These are phyloP conservation scores for Ogataea ramenticola DNA, from an alignment of 805 yeast species.

Conservation along the genomic window DNA sequence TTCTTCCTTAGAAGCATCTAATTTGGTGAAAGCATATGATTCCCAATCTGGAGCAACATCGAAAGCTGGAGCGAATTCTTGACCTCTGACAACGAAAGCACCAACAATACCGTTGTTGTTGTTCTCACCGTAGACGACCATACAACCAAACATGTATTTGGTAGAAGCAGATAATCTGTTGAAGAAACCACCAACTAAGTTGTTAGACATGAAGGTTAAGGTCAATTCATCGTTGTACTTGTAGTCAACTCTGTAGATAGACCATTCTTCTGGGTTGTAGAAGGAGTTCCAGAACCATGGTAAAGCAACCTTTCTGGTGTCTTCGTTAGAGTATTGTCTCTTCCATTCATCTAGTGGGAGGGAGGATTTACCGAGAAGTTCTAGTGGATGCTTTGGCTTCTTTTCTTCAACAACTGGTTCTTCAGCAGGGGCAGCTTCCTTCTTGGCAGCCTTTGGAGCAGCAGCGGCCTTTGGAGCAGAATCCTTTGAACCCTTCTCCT, in stretches of 20 bases:
- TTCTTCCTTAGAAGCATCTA: conserved; percentile 72
- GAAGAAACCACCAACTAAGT: conserved; percentile 97
- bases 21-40: conserved; percentile 76
- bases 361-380: conserved; percentile 63
- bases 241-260: conserved; percentile 91
- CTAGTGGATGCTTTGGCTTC: conserved; percentile 91
- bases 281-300: conserved; percentile 97
- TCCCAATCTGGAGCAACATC: conserved; percentile 99
- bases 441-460: conserved; percentile 29
- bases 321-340: conserved; percentile 94
- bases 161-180: conserved; percentile 87
- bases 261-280: conserved; percentile 89
- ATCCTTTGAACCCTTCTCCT: conserved; percentile 50
- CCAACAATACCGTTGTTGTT: conserved; percentile 96
- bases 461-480: conserved; percentile 22
- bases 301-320: conserved; percentile 86
- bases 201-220: conserved; percentile 92
- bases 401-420: conserved; percentile 46
- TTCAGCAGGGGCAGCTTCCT: conserved; percentile 23
- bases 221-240: conserved; percentile 98
- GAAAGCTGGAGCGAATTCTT: conserved; percentile 84
- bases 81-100: conserved; percentile 93
- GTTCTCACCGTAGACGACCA: conserved; percentile 97
- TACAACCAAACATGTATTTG: conserved; percentile 88
- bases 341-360: conserved; percentile 87